These are phyloP conservation scores for Casuarina cunninghamiana DNA, from an alignment of 306 rosid species.

Conservation along the genomic window DNA sequence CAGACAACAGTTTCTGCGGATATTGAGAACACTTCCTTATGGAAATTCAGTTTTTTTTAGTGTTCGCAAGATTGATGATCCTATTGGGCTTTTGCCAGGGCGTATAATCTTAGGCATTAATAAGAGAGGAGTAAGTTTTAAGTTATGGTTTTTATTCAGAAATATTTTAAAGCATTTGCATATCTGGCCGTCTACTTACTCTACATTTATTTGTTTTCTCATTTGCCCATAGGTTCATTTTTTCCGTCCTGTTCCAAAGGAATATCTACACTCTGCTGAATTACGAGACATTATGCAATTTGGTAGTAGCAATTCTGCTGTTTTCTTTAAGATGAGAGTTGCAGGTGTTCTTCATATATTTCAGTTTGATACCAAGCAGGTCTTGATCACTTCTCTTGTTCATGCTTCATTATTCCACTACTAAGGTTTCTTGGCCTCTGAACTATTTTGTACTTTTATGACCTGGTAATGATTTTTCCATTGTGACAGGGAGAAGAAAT, in stretches of 20 bases:
- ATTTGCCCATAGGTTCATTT: constrained; percentile 68
- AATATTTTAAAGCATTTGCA: neutral
- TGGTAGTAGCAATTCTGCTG: constrained; percentile 96
- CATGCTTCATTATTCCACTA: constrained; percentile 5
- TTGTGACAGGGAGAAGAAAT: constrained; percentile 88
- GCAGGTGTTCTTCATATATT: constrained; percentile 97
- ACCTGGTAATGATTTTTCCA: constrained; percentile 17
- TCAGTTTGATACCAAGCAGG: constrained; percentile 97
- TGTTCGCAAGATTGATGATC: constrained; percentile 94
- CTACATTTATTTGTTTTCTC: constrained; percentile 3
- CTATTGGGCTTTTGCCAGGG: constrained; percentile 94
- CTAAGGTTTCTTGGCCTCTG: constrained; percentile 3
- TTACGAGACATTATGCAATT: constrained; percentile 97
- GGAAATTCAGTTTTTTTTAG: constrained; percentile 90
- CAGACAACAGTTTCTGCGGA: constrained; percentile 84
- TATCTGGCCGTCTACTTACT: neutral
- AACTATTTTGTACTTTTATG: constrained; percentile 9
- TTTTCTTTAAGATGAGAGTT: constrained; percentile 95
- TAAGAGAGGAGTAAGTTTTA: constrained; percentile 81
- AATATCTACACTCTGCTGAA: constrained; percentile 92
- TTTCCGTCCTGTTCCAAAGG: constrained; percentile 96
- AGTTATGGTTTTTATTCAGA: neutral
- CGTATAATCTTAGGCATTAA: constrained; percentile 89
- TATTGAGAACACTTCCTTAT: constrained; percentile 82
- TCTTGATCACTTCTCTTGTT: constrained; percentile 26